Evolutionary conservation across 768 basidiomycete species (phyloP).

Genomic region (Mycena haematopus): DNA sequence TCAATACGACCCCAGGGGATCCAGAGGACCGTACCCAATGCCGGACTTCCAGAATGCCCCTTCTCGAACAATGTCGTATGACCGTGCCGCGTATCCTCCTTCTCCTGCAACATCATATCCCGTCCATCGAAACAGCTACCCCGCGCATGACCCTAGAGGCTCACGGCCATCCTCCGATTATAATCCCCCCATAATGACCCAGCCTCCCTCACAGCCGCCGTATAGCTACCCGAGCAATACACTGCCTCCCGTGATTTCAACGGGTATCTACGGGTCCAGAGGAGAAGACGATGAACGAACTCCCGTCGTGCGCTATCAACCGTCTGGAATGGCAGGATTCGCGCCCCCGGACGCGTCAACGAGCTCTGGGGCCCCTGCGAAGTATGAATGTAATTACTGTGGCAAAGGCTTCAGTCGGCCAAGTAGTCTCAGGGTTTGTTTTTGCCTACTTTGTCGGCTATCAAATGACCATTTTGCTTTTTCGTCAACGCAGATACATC

Average conservation of each 20-base stretch:
- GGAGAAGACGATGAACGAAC: slow-evolving; percentile 45
- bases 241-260: slow-evolving; percentile 22
- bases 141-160: slow-evolving; percentile 13
- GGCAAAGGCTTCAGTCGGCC: slow-evolving; percentile 84
- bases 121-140: slow-evolving; percentile 1
- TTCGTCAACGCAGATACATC: slow-evolving; percentile 63
- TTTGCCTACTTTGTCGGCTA: slow-evolving; percentile 19
- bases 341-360: slow-evolving; percentile 27
- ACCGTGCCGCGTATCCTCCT: slow-evolving; percentile 15
- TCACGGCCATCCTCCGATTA: slow-evolving; percentile 10
- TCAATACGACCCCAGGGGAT: slow-evolving; percentile 6
- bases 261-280: slow-evolving; percentile 16
- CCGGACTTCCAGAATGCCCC: slow-evolving; percentile 11
- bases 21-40: slow-evolving; percentile 11
- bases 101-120: slow-evolving; percentile 10
- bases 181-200: slow-evolving; percentile 17
- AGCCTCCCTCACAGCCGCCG: slow-evolving; percentile 8
- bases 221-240: slow-evolving; percentile 6
- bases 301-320: slow-evolving; percentile 38
- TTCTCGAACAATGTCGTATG: slow-evolving; percentile 28
- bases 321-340: slow-evolving; percentile 23
- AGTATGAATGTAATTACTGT: slow-evolving; percentile 81
- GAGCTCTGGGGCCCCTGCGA: slow-evolving; percentile 39
- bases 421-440: slow-evolving; percentile 76
- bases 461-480: slow-evolving; percentile 20